Base-by-base conservation (phyloP, 2,329 filamentous ascomycete genomes). In the Cladosporium cucumerinum region DNA sequence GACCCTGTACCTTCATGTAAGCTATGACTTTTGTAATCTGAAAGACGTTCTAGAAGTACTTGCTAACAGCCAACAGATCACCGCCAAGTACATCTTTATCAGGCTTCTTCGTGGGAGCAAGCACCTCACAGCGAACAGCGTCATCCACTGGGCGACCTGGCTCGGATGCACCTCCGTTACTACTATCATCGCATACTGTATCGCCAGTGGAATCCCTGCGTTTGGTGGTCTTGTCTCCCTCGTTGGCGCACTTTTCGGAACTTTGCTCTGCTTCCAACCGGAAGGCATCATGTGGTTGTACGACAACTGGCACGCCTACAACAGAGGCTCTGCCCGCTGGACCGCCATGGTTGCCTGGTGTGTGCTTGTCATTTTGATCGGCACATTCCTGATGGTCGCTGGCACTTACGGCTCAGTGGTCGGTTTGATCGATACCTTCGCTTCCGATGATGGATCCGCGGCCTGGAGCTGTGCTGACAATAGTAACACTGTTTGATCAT, bases 361-460 rank as follows among this genome's bases (percentile, higher is more conserved):
- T 70, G 70, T 76, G 5, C 66, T 80, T 0, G 67, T 84, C 58
- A 77, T 84, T 14, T 63, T 78, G 1, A 67, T 84, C 14, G 82
- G 81, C 0, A 23, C 79, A 0, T 85, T 84, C 67, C 72, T 84
- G 62, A 74, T 79, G 11, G 74, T 82, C 21, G 82, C 78, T 1
- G 82, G 81, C 0, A 83, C 82, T n/a, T 82, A 82, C 57, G 80
- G 79, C 1, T 80, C 79, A 0, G 70, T 82, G 10, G 70, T 80
- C 10, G 74, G 71, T 3, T 78, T 81, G 32, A 74, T 79, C 21
- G 72, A 78, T 55, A 65, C 65, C 2, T 61, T 61, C 23, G 48
- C 46, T 34, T 48, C 28, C 7, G 58, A 65, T 28, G 64, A 64
- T 26, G 62, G 68, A 28, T 67, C 69, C 23, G 26, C 62, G n/a